Evolutionary conservation across 2,329 filamentous ascomycete genomes (phyloP), one percentile per base, ranked within the genome.

Genomic region (Plectosphaerella sp.): DNA sequence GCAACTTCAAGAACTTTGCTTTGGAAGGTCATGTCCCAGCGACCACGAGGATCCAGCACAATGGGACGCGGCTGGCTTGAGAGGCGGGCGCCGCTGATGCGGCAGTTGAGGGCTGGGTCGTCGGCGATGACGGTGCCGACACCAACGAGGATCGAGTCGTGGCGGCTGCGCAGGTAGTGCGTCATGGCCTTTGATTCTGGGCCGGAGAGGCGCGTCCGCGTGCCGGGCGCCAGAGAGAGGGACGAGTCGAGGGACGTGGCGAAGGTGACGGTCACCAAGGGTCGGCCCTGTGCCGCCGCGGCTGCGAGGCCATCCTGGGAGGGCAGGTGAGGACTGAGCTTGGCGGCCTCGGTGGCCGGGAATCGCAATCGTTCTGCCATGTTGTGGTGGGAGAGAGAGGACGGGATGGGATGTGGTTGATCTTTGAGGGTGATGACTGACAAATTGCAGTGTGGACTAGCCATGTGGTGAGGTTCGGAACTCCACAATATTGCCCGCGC

Each of bases 171-270:
- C 25, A 97, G 80, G 66, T 88, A 90, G 69, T 97, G 93, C 0
- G 93, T 97, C 90, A 97, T 95, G 50, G 89, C 82, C 69, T 96
- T 96, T 37, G 90, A 90, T 57, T 86, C 78, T 0, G 87, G 82
- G 4, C 92, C 92, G 1, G 93, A 97, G 14, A 97, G 80, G 0
- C 81, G 76, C 2, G 93, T 97, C 58, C 88, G 88, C n/a, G 84
- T 77, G 14, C 91, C 91, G 0, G 91, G 90, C 0, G 86, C 78
- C 25, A 93, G 78, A 2, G 91, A 83, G 48, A 95, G 78, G 50
- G 85, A 82, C 41, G 88, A 87, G 72, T 97, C 93, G 59, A 99
- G 86, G 4, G 92, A 97, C 7, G 87, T 88, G 20, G 94, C 93
- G 69, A 92, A 97, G 12, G 93, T 97, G 41, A 97, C 77, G 2